Percentiles rank a stretch among this genome's conserved stretches.
Evolutionary conservation across 306 rosid genomes (phyloP).

Genomic region (Rosa persica): DNA sequence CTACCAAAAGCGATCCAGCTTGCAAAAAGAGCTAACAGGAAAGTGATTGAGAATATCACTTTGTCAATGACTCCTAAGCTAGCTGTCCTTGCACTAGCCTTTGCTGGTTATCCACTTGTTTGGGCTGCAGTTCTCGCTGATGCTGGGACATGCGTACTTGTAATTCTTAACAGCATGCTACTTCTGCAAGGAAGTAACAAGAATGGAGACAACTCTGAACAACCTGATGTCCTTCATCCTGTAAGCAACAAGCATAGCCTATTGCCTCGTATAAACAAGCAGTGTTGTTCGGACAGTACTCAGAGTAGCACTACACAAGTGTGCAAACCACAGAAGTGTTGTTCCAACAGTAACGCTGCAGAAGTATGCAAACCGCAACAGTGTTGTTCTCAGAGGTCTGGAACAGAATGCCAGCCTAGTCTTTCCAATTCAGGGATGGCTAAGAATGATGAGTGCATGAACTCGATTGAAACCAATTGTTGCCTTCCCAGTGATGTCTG

Average conservation of each 20-base stretch:
- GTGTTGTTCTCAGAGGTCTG: slow-evolving; percentile 31
- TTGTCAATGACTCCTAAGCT: slow-evolving; percentile 57
- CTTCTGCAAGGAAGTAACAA: slow-evolving; percentile 45
- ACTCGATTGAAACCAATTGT: background rate
- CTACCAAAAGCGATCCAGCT: slow-evolving; percentile 77
- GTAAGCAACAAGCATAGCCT: slow-evolving; percentile 33
- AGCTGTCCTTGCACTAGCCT: slow-evolving; percentile 62
- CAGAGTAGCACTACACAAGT: background rate
- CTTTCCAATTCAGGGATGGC: slow-evolving; percentile 29
- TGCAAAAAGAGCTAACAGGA: slow-evolving; percentile 54
- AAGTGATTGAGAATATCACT: slow-evolving; percentile 64
- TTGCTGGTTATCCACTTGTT: slow-evolving; percentile 80
- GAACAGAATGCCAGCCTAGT: slow-evolving; percentile 35
- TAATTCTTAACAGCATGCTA: slow-evolving; percentile 91
- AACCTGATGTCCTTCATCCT: slow-evolving; percentile 33
- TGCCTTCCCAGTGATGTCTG: background rate
- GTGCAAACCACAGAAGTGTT: slow-evolving; percentile 39
- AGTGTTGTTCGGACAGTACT: slow-evolving; percentile 46
- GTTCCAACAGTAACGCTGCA: slow-evolving; percentile 34
- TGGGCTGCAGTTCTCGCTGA: slow-evolving; percentile 99
- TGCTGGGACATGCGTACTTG: slow-evolving; percentile 83
- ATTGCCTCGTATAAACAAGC: slow-evolving; percentile 35
- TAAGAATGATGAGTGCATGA: slow-evolving; percentile 23
- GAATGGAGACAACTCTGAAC: slow-evolving; percentile 35
- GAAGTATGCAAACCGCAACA: slow-evolving; percentile 32